These are phyloP conservation scores for Primulina tabacum DNA, from an alignment of 257 asterid species.

Conservation along the genomic window DNA sequence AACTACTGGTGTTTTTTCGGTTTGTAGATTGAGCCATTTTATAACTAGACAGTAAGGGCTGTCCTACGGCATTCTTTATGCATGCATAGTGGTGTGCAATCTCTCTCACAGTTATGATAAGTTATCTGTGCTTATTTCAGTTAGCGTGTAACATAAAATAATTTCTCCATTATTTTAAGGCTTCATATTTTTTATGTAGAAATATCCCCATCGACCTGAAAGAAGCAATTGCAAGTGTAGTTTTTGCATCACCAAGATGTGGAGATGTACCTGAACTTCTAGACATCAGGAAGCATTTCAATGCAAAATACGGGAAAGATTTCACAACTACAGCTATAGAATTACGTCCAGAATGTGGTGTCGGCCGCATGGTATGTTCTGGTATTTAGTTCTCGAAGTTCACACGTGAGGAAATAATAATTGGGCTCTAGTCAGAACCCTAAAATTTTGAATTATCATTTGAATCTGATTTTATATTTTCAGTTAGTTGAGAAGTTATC, in stretches of 20 bases:
- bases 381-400: constrained; percentile 17
- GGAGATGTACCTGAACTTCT: constrained; percentile 91
- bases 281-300: constrained; percentile 71
- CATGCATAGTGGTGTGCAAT: not conserved
- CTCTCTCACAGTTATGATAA: not conserved
- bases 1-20: not conserved
- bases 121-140: constrained; percentile 4
- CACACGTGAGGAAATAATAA: not conserved
- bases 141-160: constrained; percentile 14
- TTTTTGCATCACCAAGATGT: constrained; percentile 93
- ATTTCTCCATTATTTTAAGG: constrained; percentile 7
- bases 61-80: not conserved
- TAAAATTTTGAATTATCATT: constrained; percentile 20
- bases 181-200: constrained; percentile 39
- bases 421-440: constrained; percentile 12
- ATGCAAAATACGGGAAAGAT: constrained; percentile 87
- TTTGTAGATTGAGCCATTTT: not conserved
- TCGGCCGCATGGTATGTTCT: constrained; percentile 75
- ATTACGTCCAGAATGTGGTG: constrained; percentile 92
- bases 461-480: constrained; percentile 27
- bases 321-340: constrained; percentile 76
- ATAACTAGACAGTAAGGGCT: not conserved
- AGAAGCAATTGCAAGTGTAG: constrained; percentile 86
- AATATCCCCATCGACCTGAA: constrained; percentile 90
- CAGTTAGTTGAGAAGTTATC: constrained; percentile 94